Evolutionary conservation across 257 asterid genomes (phyloP), one percentile per base, ranked within the genome.

Genomic region (Solanum tarijense): DNA sequence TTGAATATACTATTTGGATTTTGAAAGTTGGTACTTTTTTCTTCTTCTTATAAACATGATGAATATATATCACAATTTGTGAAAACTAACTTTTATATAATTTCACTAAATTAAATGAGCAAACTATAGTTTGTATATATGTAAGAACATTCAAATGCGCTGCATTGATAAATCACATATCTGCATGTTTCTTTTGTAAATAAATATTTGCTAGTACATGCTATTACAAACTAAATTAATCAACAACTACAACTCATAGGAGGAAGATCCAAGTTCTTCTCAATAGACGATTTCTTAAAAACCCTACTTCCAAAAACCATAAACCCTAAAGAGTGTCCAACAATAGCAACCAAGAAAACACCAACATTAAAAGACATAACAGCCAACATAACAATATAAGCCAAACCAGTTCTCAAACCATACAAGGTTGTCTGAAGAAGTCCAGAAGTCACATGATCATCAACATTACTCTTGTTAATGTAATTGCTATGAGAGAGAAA

Each of bases 301-400:
- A 87, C 92, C 89, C 95, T 87, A 66, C 95, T 93, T 32, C 95
- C 97, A 10, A 95, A 94, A 25, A 93, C 74, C 90, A 93, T 94
- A 73, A 95, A 95, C 13, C 98, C 99, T 9, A 92, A 38, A 0
- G 91, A 88, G 18, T 96, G 98, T 0, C 98, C 98, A 5, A 88
- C 92, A 23, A 96, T 34, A n/a, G 96, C 98, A 4, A 86, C 94
- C 1, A 95, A 84, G 55, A 96, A 94, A 16, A 92, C 95, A 6
- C 98, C 98, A 20, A 83, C 98, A 85, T 96, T 96, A 82, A 95
- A 96, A 4, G 96, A 95, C 98, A 96, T 96, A 21, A 95, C 92
- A 18, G 98, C 95, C 29, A 96, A 93, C 98, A 96, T 96, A 27
- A 96, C 94, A 18, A 96, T 66, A 35, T 95, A 94, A 9, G 93